A percentile compares a stretch with the other conserved stretches of the same genome.
These are phyloP conservation scores for Sclerotinia borealis DNA, from an alignment of 2,329 filamentous ascomycete genomes.

Conservation along the genomic window DNA sequence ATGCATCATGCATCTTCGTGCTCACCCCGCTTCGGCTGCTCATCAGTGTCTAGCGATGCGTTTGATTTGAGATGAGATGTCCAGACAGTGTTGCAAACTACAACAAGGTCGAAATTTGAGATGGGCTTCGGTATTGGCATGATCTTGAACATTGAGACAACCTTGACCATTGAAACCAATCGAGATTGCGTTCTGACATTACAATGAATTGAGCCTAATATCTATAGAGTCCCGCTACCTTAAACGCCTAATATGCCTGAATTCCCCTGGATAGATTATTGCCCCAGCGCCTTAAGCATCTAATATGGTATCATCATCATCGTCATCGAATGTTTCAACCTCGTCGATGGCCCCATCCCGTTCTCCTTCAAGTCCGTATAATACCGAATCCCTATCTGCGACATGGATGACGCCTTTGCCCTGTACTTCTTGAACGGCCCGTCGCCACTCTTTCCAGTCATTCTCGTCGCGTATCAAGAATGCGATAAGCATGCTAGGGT, in stretches of 20 bases:
- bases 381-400: conserved; percentile 60
- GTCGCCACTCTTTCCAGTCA: conserved; percentile 81
- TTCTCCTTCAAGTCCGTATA: conserved; percentile 48
- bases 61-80: background rate
- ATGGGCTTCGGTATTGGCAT: background rate
- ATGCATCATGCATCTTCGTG: background rate
- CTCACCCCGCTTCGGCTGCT: background rate
- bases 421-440: conserved; percentile 65
- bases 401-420: conserved; percentile 85
- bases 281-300: conserved; percentile 13
- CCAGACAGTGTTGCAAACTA: background rate
- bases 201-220: background rate
- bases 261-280: background rate
- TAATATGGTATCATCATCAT: conserved; percentile 39
- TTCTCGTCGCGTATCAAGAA: conserved; percentile 78
- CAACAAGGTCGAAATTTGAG: background rate
- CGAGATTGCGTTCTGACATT: background rate
- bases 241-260: background rate
- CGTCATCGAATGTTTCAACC: conserved; percentile 77
- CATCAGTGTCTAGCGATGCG: background rate
- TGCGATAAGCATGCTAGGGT: conserved; percentile 94
- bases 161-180: background rate
- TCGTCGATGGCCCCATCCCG: conserved; percentile 76
- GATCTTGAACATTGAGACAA: no score
- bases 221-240: background rate